A percentile compares a stretch with the other conserved stretches of the same genome.
Conservation (phyloP, 257 asterid genomes). For the Solanum verrucosum region DNA sequence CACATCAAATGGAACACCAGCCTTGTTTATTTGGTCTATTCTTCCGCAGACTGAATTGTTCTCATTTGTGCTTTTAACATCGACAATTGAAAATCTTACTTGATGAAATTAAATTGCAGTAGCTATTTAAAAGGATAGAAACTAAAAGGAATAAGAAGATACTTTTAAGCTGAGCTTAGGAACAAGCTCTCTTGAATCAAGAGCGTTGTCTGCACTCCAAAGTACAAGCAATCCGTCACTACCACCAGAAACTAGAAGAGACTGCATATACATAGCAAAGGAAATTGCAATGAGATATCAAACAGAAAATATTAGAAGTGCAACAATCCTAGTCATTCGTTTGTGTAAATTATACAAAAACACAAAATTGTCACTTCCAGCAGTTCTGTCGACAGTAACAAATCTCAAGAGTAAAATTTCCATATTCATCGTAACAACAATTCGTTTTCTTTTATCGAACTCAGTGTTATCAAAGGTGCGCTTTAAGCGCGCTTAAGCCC, state of each 20-base stretch:
- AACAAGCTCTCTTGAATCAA: slow-evolving; percentile 94
- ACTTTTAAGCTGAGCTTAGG: slow-evolving; percentile 94
- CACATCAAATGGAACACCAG: neutral
- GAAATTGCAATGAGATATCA: slow-evolving; percentile 3
- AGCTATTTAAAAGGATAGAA: neutral
- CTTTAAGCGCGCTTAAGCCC: too few species aligned
- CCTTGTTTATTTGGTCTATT: neutral
- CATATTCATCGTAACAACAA: neutral
- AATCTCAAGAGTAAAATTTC: neutral
- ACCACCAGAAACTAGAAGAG: slow-evolving; percentile 97
- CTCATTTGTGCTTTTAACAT: neutral
- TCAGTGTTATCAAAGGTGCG: too few species aligned
- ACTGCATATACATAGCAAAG: slow-evolving; percentile 36
- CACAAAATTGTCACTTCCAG: neutral
- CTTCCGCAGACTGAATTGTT: neutral
- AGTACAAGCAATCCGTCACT: slow-evolving; percentile 92
- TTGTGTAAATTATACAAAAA: neutral
- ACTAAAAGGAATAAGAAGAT: slow-evolving; percentile 8
- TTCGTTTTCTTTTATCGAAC: neutral
- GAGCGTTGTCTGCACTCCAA: slow-evolving; percentile 96
- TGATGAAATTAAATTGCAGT: neutral
- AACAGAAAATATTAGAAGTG: neutral
- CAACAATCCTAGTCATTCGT: neutral
- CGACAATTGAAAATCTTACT: neutral
- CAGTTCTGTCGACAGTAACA: neutral